These are phyloP conservation scores for Leishmania martiniquensis DNA, from an alignment of 208 protist genomes.

Conservation along the genomic window DNA sequence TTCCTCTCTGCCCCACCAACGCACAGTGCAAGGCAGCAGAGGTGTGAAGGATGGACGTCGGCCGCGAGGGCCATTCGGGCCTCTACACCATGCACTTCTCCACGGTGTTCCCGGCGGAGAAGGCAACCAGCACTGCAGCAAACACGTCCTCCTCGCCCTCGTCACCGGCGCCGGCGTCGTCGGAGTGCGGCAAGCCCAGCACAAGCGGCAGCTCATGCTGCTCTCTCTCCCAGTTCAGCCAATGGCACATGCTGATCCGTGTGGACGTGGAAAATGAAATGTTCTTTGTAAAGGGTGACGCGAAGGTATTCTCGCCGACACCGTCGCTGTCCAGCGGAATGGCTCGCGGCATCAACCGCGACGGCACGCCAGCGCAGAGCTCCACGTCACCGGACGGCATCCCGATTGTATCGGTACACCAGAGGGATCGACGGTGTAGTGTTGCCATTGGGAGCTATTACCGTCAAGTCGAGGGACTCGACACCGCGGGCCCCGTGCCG, in stretches of 20 bases:
- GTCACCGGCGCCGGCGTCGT: background rate
- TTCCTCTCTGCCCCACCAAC: background rate
- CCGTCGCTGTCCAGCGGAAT: conserved; percentile 54
- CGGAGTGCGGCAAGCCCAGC: background rate
- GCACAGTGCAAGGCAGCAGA: background rate
- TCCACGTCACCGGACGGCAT: conserved; percentile 58
- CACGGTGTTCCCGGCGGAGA: conserved; percentile 54
- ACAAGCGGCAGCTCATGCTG: conserved; percentile 28
- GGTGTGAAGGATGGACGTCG: conserved; percentile 41
- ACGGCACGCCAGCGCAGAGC: conserved; percentile 42
- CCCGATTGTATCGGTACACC: conserved; percentile 66
- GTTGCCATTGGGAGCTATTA: conserved; percentile 62
- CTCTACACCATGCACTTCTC: conserved; percentile 90
- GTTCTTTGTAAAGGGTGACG: conserved; percentile 72
- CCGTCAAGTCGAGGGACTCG: conserved; percentile 40
- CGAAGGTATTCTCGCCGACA: conserved; percentile 82
- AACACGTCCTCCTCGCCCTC: conserved; percentile 27
- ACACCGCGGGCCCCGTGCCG: conserved; percentile 21
- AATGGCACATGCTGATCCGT: conserved; percentile 86
- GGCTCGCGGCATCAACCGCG: conserved; percentile 60
- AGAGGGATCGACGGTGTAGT: conserved; percentile 54
- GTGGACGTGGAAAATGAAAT: conserved; percentile 82
- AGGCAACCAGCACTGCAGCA: conserved; percentile 12
- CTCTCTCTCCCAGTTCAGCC: conserved; percentile 63
- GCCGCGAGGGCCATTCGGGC: conserved; percentile 69